A percentile compares a stretch with the other conserved stretches of the same genome.
These are phyloP conservation scores for Beverwykella pulmonaria DNA, from an alignment of 495 filamentous ascomycete species.

Conservation along the genomic window DNA sequence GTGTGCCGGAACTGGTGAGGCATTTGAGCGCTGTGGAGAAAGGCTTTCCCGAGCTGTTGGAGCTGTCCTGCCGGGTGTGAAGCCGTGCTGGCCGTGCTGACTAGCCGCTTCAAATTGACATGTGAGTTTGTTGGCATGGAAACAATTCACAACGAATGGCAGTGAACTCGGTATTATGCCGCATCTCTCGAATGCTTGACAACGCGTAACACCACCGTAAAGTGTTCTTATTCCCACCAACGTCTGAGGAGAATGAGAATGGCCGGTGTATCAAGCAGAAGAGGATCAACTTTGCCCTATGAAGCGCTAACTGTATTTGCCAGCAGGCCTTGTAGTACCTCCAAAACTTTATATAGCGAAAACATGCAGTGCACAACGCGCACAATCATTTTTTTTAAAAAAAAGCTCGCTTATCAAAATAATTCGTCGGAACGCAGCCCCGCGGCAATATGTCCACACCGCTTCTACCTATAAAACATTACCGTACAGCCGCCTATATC, in stretches of 20 bases:
- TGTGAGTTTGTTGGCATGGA: not conserved
- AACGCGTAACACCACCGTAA: not conserved
- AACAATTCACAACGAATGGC: not conserved
- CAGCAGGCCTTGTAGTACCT: no score
- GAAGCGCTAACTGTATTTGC: no score
- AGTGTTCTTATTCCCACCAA: not conserved
- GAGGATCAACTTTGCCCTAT: no score
- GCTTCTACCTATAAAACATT: not conserved
- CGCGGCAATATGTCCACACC: not conserved
- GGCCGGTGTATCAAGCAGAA: no score
- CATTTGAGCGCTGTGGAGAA: not conserved
- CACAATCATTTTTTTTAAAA: no score
- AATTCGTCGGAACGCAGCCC: not conserved
- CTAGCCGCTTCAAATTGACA: not conserved
- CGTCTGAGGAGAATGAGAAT: no score
- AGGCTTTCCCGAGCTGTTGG: not conserved
- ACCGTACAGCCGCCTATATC: not conserved
- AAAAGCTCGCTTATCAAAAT: no score
- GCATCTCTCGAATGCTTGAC: not conserved
- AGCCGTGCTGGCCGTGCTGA: not conserved
- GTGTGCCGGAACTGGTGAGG: constrained; percentile 12
- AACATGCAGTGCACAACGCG: no score
- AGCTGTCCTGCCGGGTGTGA: not conserved
- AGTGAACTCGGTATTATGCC: not conserved
- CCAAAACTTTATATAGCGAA: no score